Conservation (phyloP, 2,329 filamentous ascomycete genomes). For the Conoideocrella luteorostrata region DNA sequence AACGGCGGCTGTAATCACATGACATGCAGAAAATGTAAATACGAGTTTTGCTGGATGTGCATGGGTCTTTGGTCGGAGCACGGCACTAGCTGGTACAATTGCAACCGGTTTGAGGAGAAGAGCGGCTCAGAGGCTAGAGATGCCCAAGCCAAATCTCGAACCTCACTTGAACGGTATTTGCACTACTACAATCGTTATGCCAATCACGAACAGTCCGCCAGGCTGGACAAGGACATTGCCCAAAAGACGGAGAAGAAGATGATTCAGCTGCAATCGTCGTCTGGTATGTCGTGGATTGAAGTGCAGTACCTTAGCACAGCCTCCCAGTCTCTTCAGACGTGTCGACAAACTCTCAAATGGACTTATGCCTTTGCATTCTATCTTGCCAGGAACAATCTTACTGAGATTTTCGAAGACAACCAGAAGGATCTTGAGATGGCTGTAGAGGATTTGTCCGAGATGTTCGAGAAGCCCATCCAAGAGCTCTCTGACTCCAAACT, state of each 20-base stretch:
- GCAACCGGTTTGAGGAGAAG: conserved; percentile 95
- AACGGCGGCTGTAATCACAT: conserved; percentile 98
- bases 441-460: conserved; percentile 92
- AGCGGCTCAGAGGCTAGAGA: conserved; percentile 85
- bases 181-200: conserved; percentile 99
- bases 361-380: conserved; percentile 99
- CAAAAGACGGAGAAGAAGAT: conserved; percentile 98
- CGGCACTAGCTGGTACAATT: conserved; percentile 99
- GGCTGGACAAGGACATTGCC: conserved; percentile 92
- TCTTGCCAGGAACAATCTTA: conserved; percentile 89
- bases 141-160: conserved; percentile 83
- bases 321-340: conserved; percentile 88
- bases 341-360: conserved; percentile 98
- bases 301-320: conserved; percentile 94
- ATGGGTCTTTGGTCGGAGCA: conserved; percentile 99
- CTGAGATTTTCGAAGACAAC: conserved; percentile 97
- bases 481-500: conserved; percentile 81
- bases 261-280: conserved; percentile 88
- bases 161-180: conserved; percentile 89
- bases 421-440: conserved; percentile 97
- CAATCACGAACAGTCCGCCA: conserved; percentile 96
- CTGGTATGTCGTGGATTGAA: conserved; percentile 98
- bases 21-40: conserved; percentile 92
- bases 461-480: conserved; percentile 96
- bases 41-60: conserved; percentile 99